Evolutionary conservation across 176 grass and related monocot species (phyloP).

Genomic region (Panicum miliaceum): DNA sequence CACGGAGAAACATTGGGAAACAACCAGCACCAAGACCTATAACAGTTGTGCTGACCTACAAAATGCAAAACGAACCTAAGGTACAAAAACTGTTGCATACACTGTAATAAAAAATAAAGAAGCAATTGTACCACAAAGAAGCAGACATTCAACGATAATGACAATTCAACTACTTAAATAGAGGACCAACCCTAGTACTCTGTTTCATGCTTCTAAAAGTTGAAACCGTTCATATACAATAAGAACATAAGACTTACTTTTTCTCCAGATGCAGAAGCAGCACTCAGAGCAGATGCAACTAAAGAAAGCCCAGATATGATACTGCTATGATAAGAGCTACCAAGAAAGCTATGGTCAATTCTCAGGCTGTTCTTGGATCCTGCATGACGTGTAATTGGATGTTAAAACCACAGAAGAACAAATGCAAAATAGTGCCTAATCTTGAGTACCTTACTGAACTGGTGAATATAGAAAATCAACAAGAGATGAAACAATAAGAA

Average conservation of each 20-base stretch:
- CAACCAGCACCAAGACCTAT: conserved; percentile 91
- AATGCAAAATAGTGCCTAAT: not conserved
- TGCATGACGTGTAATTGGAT: conserved; percentile 39
- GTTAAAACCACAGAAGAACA: not conserved
- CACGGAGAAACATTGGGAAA: conserved; percentile 97
- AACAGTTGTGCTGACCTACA: conserved; percentile 69
- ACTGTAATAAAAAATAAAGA: not conserved
- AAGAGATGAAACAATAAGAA: conserved; percentile 23
- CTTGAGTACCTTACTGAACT: conserved; percentile 9
- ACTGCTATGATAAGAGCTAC: conserved; percentile 88
- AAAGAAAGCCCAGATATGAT: conserved; percentile 89
- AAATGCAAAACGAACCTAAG: conserved; percentile 37
- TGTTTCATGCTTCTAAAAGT: not conserved
- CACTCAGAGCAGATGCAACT: conserved; percentile 68
- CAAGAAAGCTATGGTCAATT: conserved; percentile 83
- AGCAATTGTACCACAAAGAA: not conserved
- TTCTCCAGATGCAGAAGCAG: conserved; percentile 52
- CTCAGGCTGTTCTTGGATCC: conserved; percentile 64
- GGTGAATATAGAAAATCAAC: not conserved
- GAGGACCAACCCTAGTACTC: not conserved
- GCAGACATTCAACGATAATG: conserved; percentile 20
- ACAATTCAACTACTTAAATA: not conserved
- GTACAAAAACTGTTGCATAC: not conserved
- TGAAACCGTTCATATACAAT: conserved; percentile 15
- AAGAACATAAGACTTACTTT: conserved; percentile 57